Conservation (phyloP, 2,329 filamentous ascomycete genomes). For the Reticulascus tulasneorum region DNA sequence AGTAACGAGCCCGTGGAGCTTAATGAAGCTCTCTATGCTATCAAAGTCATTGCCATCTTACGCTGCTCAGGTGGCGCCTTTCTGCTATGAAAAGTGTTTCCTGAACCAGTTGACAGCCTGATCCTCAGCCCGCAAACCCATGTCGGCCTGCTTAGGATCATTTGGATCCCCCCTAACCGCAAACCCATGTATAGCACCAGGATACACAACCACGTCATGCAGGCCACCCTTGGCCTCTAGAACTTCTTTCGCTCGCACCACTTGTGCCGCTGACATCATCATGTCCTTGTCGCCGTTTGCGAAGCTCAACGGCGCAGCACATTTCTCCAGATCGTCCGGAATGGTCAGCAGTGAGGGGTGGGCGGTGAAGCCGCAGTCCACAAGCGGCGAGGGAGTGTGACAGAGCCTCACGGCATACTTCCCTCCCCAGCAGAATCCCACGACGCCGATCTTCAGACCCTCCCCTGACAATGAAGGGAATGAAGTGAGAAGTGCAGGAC, state of each 20-base stretch:
- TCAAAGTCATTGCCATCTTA: too few relatives aligned
- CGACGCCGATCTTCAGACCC: constrained; percentile 39
- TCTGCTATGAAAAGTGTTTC: too few relatives aligned
- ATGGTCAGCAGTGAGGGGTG: constrained; percentile 48
- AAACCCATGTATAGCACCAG: constrained; percentile 26
- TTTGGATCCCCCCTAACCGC: constrained; percentile 20
- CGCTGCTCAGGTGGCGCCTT: too few relatives aligned
- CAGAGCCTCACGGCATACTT: constrained; percentile 46
- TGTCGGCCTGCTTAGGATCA: constrained; percentile 18
- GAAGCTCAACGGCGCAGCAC: constrained; percentile 41
- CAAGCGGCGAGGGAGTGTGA: constrained; percentile 25
- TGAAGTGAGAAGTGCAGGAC: constrained; percentile 4
- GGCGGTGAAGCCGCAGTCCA: constrained; percentile 49
- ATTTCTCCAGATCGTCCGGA: constrained; percentile 42
- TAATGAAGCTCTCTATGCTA: too few relatives aligned
- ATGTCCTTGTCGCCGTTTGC: constrained; percentile 42
- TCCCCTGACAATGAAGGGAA: too few relatives aligned
- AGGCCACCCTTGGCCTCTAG: constrained; percentile 25
- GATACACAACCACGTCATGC: constrained; percentile 23
- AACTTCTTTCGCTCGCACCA: constrained; percentile 27
- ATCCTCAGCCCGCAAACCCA: constrained; percentile 19
- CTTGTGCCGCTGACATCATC: constrained; percentile 27
- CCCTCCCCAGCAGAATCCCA: constrained; percentile 63
- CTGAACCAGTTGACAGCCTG: constrained; percentile 25
- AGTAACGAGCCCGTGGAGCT: too few relatives aligned